A percentile compares a stretch with the other conserved stretches of the same genome.
Conservation (phyloP, 768 basidiomycete species). For the Rhizopogon salebrosus region DNA sequence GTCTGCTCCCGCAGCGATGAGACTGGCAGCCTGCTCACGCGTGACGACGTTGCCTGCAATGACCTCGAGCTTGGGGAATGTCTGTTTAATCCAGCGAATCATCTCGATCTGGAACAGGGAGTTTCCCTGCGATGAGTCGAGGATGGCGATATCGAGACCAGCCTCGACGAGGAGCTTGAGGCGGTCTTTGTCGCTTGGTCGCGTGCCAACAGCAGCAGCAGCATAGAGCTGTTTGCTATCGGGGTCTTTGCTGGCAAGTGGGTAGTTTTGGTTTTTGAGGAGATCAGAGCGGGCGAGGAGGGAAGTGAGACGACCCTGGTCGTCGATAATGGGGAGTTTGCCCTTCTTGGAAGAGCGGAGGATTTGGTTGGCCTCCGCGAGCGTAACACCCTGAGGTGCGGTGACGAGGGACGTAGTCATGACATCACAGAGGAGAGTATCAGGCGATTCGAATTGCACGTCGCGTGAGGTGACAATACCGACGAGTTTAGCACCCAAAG, state of each 20-base stretch:
- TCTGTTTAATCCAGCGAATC: conserved; percentile 88
- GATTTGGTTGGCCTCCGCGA: conserved; percentile 88
- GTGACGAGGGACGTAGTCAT: conserved; percentile 92
- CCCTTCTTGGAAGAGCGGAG: conserved; percentile 97
- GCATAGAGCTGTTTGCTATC: conserved; percentile 93
- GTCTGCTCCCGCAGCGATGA: conserved; percentile 94
- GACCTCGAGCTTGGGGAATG: conserved; percentile 82
- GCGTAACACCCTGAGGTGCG: conserved; percentile 83
- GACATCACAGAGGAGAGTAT: conserved; percentile 64
- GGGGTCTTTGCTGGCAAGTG: conserved; percentile 88
- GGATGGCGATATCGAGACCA: conserved; percentile 89
- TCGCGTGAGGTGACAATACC: conserved; percentile 97
- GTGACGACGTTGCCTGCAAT: conserved; percentile 98
- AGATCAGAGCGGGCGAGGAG: conserved; percentile 96
- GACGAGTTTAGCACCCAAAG: conserved; percentile 84
- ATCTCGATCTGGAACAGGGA: conserved; percentile 92
- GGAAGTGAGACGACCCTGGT: conserved; percentile 58
- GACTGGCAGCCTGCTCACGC: conserved; percentile 90
- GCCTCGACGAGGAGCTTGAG: conserved; percentile 85
- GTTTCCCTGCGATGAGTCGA: conserved; percentile 98
- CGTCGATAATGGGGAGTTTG: conserved; percentile 84
- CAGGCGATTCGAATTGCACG: conserved; percentile 80
- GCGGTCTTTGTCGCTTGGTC: conserved; percentile 81
- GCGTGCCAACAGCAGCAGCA: conserved; percentile 93
- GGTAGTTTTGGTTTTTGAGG: conserved; percentile 95